These are phyloP conservation scores for Trichophyton equinum DNA, from an alignment of 2,329 filamentous ascomycete genomes.

Conservation along the genomic window DNA sequence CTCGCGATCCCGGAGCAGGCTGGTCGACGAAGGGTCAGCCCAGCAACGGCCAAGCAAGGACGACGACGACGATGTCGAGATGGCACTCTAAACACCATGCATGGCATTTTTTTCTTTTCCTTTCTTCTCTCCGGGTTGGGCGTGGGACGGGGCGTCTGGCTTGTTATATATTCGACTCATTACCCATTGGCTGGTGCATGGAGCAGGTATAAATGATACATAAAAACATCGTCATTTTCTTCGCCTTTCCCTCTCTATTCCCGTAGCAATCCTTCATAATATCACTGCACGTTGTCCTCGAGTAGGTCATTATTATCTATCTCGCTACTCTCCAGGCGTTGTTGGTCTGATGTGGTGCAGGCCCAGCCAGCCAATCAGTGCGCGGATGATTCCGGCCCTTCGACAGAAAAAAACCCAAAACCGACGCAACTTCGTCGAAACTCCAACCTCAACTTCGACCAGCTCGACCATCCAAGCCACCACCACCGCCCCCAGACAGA, in stretches of 20 bases:
- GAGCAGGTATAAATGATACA: not conserved
- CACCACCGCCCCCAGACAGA: slow-evolving; percentile 6
- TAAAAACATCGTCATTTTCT: not conserved
- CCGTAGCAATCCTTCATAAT: not conserved
- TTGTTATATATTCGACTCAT: not conserved
- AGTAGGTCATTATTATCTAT: too few species aligned
- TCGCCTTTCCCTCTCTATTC: not conserved
- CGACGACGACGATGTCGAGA: slow-evolving; percentile 37
- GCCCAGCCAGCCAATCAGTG: slow-evolving; percentile 26
- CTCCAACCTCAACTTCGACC: slow-evolving; percentile 17
- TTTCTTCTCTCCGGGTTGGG: not conserved
- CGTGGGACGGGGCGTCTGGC: not conserved
- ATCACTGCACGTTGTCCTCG: not conserved
- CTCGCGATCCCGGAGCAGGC: slow-evolving; percentile 37
- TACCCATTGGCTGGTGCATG: not conserved
- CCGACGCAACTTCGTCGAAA: slow-evolving; percentile 16
- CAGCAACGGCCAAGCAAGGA: slow-evolving; percentile 16
- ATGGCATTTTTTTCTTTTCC: not conserved
- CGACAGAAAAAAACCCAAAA: slow-evolving; percentile 22
- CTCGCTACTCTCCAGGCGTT: too few species aligned
- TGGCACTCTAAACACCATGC: slow-evolving; percentile 45
- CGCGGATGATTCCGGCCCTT: slow-evolving; percentile 27
- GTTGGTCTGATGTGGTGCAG: not conserved
- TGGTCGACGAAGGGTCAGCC: slow-evolving; percentile 38
- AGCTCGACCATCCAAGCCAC: slow-evolving; percentile 8